Base-by-base conservation (phyloP, 2,329 filamentous ascomycete species). In the Monilinia polystroma region DNA sequence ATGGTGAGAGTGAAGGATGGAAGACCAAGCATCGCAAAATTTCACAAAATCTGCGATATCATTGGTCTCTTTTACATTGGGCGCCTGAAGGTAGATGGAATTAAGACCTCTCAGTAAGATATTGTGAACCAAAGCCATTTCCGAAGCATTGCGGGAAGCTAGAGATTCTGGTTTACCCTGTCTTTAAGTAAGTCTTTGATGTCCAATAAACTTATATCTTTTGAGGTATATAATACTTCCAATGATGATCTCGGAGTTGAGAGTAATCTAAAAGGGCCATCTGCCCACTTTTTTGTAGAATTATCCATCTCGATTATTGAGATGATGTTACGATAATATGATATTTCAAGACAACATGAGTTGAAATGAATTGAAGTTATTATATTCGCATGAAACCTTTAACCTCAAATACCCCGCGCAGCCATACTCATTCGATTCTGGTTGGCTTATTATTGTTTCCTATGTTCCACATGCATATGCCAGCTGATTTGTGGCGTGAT, bases 1-100 rank as follows among this genome's bases (percentile, higher is more conserved):
- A 68, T 82, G 80, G 67, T 82, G 81, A 4, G 75, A 69, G 35
- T 78, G 68, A 2, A 82, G 57, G 26, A 77, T 68, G 4, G 67
- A 68, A 32, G 66, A 68, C 67, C 68, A 72, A 4, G 66, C 57
- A 29, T 68, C 49, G n/a, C 64, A 68, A 59, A 53, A 72, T 5
- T 51, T 35, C 57, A 70, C 60, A 74, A 80, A 81, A 26, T 73
- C 70, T 16, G 69, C 54, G 0, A 76, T 74, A 69, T 78, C 81
- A 29, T 73, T 68, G 18, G 72, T 43, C 64, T 80, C 79, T 49
- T 81, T 79, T 35, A 76, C 70, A 14, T 74, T 69, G 5, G 74
- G 72, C 6, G 74, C 75, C 68, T 80, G 78, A 3, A 77, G 69
- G 64, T 75, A 78, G 26, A 79, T 75, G 14, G 74, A 73, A 70